phyloP scores from a whole-genome alignment of 768 basidiomycete genomes.

The Tylopilus intermedius region DNA sequence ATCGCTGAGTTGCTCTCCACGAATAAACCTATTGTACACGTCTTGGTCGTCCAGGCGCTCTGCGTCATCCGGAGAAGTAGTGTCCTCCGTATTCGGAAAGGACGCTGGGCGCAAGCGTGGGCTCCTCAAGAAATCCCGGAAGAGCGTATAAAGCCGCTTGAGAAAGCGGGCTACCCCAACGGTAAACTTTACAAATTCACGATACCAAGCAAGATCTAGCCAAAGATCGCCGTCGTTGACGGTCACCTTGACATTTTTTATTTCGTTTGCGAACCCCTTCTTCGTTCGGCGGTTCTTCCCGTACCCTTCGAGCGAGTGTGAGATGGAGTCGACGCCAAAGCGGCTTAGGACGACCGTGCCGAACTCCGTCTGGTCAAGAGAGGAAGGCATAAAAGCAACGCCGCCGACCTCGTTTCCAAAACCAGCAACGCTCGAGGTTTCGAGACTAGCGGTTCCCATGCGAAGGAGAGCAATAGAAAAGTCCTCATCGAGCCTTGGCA shows the following conservation, averaged over 20 bases:
- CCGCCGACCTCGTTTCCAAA: slow-evolving; percentile 70
- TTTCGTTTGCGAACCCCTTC: slow-evolving; percentile 48
- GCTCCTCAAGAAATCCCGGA: slow-evolving; percentile 16
- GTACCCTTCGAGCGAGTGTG: slow-evolving; percentile 24
- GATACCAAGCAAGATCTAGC: slow-evolving; percentile 38
- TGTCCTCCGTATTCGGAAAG: slow-evolving; percentile 7
- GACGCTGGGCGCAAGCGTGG: slow-evolving; percentile 8
- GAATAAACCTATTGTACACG: slow-evolving; percentile 53
- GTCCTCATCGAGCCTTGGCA: slow-evolving; percentile 63
- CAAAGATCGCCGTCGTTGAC: slow-evolving; percentile 36
- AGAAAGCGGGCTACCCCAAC: slow-evolving; percentile 27
- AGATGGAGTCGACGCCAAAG: slow-evolving; percentile 38
- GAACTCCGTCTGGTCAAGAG: slow-evolving; percentile 19
- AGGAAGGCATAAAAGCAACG: slow-evolving; percentile 30
- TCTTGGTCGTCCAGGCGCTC: slow-evolving; percentile 31
- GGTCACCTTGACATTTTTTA: slow-evolving; percentile 37
- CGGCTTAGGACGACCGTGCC: slow-evolving; percentile 38
- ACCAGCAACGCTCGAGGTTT: slow-evolving; percentile 67
- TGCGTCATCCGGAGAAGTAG: slow-evolving; percentile 5
- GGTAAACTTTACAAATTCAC: slow-evolving; percentile 34
- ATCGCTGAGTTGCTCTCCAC: slow-evolving; percentile 51
- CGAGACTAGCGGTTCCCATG: slow-evolving; percentile 69
- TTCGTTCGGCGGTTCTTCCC: slow-evolving; percentile 21
- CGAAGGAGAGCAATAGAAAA: slow-evolving; percentile 68
- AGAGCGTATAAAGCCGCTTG: slow-evolving; percentile 17